Evolutionary conservation across 164 flowering plant species (phyloP).

Genomic region (Nelumbo lutea): DNA sequence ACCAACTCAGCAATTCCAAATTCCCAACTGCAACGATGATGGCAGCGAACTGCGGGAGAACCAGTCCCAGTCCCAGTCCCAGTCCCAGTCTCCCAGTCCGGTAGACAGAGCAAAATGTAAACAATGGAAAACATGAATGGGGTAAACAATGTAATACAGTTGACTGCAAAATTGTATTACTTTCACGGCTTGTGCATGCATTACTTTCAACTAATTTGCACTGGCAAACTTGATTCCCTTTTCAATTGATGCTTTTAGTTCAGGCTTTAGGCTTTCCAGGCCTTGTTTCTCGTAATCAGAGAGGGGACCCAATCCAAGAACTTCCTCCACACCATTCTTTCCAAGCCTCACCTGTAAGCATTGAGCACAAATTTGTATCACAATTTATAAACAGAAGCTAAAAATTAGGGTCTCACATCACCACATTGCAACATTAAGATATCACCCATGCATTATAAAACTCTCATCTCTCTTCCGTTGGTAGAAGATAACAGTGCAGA

Average conservation of each 20-base stretch:
- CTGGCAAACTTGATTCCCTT: conserved; percentile 87
- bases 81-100: too few species aligned
- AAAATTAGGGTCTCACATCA: not conserved
- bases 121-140: too few species aligned
- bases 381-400: not conserved
- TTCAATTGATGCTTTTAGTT: conserved; percentile 79
- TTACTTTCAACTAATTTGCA: conserved; percentile 13
- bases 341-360: conserved; percentile 83
- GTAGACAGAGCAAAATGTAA: too few species aligned
- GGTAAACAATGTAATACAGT: too few species aligned
- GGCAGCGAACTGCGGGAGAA: too few species aligned
- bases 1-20: too few species aligned
- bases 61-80: too few species aligned
- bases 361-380: not conserved
- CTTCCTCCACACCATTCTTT: conserved; percentile 91
- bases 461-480: too few species aligned
- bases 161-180: conserved; percentile 9
- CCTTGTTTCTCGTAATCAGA: conserved; percentile 82
- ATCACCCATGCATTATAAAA: too few species aligned
- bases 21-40: too few species aligned
- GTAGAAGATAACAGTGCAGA: too few species aligned
- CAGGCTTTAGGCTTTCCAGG: conserved; percentile 64
- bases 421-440: too few species aligned
- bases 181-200: not conserved
- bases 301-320: conserved; percentile 69